Conservation (phyloP, 164 flowering plant species). For the Vitis rupestris region DNA sequence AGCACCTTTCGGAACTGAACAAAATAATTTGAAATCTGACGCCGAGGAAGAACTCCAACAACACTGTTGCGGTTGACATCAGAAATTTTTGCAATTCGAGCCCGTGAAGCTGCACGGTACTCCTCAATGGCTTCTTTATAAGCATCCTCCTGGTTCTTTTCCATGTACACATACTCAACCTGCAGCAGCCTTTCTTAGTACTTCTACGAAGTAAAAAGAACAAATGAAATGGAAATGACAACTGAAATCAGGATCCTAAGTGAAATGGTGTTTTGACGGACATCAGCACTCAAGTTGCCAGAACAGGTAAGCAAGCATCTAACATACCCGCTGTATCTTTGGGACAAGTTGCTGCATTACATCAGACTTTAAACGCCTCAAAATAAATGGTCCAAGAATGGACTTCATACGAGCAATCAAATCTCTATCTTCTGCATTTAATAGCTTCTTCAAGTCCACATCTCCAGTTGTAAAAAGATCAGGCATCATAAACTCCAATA, state of each 20-base stretch:
- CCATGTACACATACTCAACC: constrained; percentile 85
- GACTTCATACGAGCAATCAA: constrained; percentile 84
- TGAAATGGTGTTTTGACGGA: neutral
- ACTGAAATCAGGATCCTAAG: constrained; percentile 8
- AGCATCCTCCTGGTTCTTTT: constrained; percentile 62
- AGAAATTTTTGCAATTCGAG: constrained; percentile 54
- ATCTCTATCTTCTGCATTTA: constrained; percentile 72
- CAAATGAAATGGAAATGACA: constrained; percentile 4
- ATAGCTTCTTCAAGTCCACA: constrained; percentile 80
- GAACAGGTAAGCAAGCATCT: constrained; percentile 4
- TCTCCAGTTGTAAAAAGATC: constrained; percentile 88
- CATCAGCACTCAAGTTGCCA: neutral
- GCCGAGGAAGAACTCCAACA: constrained; percentile 56
- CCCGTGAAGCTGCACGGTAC: constrained; percentile 74
- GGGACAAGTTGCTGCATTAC: constrained; percentile 97
- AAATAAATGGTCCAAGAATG: constrained; percentile 90
- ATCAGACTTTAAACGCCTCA: constrained; percentile 94
- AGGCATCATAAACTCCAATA: constrained; percentile 98
- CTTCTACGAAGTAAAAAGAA: constrained; percentile 2
- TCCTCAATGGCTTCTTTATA: constrained; percentile 90
- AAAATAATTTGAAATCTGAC: constrained; percentile 91
- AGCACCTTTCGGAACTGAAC: constrained; percentile 88
- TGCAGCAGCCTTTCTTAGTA: constrained; percentile 30
- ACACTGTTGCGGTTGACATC: constrained; percentile 24
- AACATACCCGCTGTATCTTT: constrained; percentile 72